Percentiles rank a stretch among this genome's conserved stretches.
These are phyloP conservation scores for Wallacemonas sp. DNA, from an alignment of 208 protist species.

Conservation along the genomic window DNA sequence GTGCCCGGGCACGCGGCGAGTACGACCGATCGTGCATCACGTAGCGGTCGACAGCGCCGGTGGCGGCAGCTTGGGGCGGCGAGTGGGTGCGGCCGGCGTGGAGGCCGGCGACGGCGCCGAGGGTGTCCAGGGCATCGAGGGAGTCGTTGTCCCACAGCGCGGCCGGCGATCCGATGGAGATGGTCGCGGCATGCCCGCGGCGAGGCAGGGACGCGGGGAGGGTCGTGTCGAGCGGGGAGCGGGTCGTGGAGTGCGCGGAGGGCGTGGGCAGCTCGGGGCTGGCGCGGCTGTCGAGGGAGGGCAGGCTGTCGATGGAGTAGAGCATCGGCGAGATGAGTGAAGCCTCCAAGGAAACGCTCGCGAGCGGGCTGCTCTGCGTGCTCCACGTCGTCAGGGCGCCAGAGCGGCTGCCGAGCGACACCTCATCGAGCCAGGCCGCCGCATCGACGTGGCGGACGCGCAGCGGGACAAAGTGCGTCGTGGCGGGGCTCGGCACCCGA, in stretches of 20 bases:
- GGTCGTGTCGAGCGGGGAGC: not conserved
- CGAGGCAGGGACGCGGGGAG: not conserved
- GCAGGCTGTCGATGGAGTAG: not conserved
- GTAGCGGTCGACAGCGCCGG: too few relatives aligned
- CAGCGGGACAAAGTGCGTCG: not conserved
- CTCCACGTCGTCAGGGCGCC: not conserved
- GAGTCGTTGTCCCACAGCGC: not conserved
- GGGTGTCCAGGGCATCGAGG: too few relatives aligned
- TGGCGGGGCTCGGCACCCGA: not conserved
- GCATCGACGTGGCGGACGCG: not conserved
- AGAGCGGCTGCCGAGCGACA: not conserved
- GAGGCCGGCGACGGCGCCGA: too few relatives aligned
- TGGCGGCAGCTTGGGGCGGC: too few relatives aligned
- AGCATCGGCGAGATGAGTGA: not conserved
- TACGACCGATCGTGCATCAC: too few relatives aligned
- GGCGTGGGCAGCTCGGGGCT: not conserved
- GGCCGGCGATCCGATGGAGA: not conserved
- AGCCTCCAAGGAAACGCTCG: not conserved
- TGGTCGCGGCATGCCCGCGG: not conserved
- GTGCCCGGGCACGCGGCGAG: too few relatives aligned
- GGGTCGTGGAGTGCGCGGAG: not conserved
- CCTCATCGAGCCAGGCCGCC: not conserved
- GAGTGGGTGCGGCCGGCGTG: too few relatives aligned
- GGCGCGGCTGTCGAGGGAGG: not conserved
- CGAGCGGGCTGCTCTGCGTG: not conserved